Evolutionary conservation across 345 rosid species (phyloP), one percentile per base, ranked within the genome.

Genomic region (Laguncularia racemosa): DNA sequence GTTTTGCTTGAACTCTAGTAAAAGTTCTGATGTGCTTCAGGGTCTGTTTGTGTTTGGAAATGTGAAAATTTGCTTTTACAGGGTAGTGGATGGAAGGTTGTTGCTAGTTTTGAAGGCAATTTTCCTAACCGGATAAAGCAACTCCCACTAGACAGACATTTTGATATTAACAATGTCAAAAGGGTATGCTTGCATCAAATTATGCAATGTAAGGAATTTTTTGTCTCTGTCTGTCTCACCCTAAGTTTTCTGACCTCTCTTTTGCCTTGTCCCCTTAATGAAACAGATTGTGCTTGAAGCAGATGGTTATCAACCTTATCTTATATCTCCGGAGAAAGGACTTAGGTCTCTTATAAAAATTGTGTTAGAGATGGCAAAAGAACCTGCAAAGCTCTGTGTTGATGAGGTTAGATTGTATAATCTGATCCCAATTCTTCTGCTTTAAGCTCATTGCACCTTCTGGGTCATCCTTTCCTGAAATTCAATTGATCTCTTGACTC

Each of bases 71-170:
- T 66, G 45, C 18, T 33, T 59, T 61, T 76, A 68, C 77, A 95
- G 99, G 99, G 99, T 67, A 84, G 80, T 77, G 99, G 99, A 63
- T 95, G 96, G 97, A 95, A 89, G 74, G 78, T 95, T 75, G 99
- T 95, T 71, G 88, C 95, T 26, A 85, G 95, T 74, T 95, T 95
- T 71, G 99, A 95, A 76, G 99, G 97, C 13, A 90, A 72, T 76
- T 90, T 93, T 52, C 99, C 99, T 51, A 87, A 70, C 64, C 81
- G 96, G 65, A 85, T 93, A 68, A 93, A 95, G 85, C 92, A 90
- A 71, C 95, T 95, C 20, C 99, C 99, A 46, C 67, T 95, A 69
- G 99, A 95, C 57, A 90, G 85, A 67, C 95, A 95, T 78, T 95
- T 95, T 73, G 96, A 95, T 71, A 64, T 95, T 59, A 84, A 78